A percentile compares a stretch with the other conserved stretches of the same genome.
phyloP scores from a whole-genome alignment of 805 yeast species.

The Sungouiozyma ichnusensis region DNA sequence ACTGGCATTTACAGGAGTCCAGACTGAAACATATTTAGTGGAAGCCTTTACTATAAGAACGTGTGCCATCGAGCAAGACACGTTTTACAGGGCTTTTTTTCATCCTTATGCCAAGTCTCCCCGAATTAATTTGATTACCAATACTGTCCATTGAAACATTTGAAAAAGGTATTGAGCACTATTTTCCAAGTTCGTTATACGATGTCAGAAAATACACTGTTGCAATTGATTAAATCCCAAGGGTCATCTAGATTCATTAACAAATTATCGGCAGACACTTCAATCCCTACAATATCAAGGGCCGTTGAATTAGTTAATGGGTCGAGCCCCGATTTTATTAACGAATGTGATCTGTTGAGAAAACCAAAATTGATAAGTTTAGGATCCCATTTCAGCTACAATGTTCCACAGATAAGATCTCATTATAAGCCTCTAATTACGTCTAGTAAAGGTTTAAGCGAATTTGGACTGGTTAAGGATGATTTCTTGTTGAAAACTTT shows the following conservation, averaged over 20 bases:
- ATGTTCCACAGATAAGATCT: constrained; percentile 53
- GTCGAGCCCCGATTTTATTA: neutral
- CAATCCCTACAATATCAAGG: constrained; percentile 21
- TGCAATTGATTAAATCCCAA: constrained; percentile 15
- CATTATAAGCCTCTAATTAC: constrained; percentile 45
- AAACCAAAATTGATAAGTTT: constrained; percentile 39
- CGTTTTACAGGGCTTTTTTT: no score
- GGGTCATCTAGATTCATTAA: constrained; percentile 19
- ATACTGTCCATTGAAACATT: no score
- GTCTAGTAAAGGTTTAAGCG: constrained; percentile 49
- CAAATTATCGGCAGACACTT: constrained; percentile 21
- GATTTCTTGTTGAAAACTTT: constrained; percentile 43
- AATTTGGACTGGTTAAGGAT: constrained; percentile 45
- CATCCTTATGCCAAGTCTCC: no score
- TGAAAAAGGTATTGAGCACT: no score
- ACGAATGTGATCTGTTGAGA: constrained; percentile 25
- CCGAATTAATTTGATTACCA: no score
- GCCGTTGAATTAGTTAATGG: constrained; percentile 18
- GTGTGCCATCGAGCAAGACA: neutral
- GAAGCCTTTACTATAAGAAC: neutral
- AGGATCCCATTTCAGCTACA: constrained; percentile 64
- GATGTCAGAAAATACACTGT: constrained; percentile 19
- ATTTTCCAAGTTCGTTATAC: neutral
- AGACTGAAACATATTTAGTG: no score
- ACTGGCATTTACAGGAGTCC: no score